Conservation (phyloP, 2,329 filamentous ascomycete genomes). For the Tolypocladium ophioglossoides region DNA sequence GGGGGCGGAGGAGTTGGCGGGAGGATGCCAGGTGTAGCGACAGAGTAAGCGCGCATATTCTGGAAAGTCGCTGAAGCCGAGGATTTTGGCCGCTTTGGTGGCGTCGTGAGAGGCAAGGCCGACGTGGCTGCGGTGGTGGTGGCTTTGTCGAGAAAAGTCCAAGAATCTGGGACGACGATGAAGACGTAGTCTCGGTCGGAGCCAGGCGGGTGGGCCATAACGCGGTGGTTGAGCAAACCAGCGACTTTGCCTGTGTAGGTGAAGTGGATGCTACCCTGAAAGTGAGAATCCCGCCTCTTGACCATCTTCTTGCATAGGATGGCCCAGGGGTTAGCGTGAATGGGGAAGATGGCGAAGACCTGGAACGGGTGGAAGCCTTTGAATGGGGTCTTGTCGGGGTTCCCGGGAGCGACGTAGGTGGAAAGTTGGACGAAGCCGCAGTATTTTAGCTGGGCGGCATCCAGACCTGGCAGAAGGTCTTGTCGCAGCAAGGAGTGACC, state of each 20-base stretch:
- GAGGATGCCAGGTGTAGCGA: conserved; percentile 1
- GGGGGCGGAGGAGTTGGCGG: not conserved
- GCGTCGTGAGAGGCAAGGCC: not conserved
- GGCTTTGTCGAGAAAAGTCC: not conserved
- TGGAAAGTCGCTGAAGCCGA: conserved; percentile 2
- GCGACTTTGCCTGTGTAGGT: not conserved
- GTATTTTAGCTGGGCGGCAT: not conserved
- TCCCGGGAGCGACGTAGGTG: not conserved
- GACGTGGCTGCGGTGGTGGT: not conserved
- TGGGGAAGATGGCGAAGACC: not conserved
- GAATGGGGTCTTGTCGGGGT: not conserved
- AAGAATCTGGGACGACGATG: not conserved
- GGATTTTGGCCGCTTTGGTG: conserved; percentile 1
- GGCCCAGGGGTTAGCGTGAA: not conserved
- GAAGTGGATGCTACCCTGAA: not conserved
- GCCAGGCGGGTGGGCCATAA: not conserved
- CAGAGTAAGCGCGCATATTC: conserved; percentile 3
- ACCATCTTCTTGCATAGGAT: not conserved
- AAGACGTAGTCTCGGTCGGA: not conserved
- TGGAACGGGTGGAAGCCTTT: not conserved
- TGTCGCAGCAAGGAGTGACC: not conserved
- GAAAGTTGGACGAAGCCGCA: not conserved
- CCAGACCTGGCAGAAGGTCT: not conserved
- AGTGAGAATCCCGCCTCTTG: not conserved
- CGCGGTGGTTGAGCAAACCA: not conserved